These are phyloP conservation scores for Metschnikowia kofuensis DNA, from an alignment of 805 yeast species.

Conservation along the genomic window DNA sequence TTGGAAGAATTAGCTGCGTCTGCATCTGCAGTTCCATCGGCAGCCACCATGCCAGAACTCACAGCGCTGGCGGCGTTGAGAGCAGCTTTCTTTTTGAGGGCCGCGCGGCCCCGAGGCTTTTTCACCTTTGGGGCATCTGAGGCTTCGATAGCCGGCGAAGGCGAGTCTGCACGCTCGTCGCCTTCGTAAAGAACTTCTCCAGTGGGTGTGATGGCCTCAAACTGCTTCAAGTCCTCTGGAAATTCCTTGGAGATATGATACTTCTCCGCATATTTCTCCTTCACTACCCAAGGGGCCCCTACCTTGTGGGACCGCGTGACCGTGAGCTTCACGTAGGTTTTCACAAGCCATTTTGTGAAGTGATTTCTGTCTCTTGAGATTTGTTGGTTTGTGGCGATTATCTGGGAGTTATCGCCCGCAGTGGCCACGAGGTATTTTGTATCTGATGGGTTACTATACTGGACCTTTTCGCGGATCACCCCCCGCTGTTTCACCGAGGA, in stretches of 20 bases:
- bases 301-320: conserved; percentile 73
- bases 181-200: conserved; percentile 19
- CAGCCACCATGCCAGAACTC: conserved; percentile 1
- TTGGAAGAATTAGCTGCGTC: conserved; percentile 5
- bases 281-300: conserved; percentile 97
- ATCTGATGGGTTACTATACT: conserved; percentile 52
- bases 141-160: conserved; percentile 4
- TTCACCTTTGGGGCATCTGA: conserved; percentile 5
- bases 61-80: conserved; percentile 9
- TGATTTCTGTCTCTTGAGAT: conserved; percentile 79
- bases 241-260: conserved; percentile 62
- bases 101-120: conserved; percentile 13
- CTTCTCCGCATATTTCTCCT: conserved; percentile 65
- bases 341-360: conserved; percentile 86
- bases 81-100: conserved; percentile 14
- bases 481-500: conserved; percentile 45
- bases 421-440: conserved; percentile 70
- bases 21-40: not conserved
- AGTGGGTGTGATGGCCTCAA: conserved; percentile 19
- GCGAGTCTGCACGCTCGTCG: conserved; percentile 12
- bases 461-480: conserved; percentile 79
- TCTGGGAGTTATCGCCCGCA: conserved; percentile 49
- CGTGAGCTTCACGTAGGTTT: conserved; percentile 81
- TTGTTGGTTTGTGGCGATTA: conserved; percentile 69
- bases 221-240: conserved; percentile 52